Percentiles rank a stretch among this genome's conserved stretches.
These are phyloP conservation scores for Coniochaeta sp. DNA, from an alignment of 2,329 filamentous ascomycete species.

Conservation along the genomic window DNA sequence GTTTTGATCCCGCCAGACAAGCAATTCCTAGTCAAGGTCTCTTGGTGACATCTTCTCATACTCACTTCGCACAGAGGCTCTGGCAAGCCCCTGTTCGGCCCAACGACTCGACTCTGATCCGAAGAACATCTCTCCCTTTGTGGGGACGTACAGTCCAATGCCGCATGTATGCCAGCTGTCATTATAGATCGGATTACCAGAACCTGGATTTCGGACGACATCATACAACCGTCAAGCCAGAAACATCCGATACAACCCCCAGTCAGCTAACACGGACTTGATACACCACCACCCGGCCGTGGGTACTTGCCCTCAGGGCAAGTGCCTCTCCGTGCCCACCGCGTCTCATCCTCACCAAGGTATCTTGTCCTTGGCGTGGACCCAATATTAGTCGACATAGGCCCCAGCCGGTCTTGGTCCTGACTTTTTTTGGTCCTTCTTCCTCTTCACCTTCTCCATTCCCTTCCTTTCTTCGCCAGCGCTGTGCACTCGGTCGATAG, in stretches of 20 bases:
- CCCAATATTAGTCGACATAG: slow-evolving; percentile 20
- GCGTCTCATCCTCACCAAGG: background rate
- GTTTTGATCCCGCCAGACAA: background rate
- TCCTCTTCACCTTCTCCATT: slow-evolving; percentile 16
- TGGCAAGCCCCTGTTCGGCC: background rate
- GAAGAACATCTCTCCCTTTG: background rate
- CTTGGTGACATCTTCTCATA: background rate
- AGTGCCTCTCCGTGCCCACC: slow-evolving; percentile 14
- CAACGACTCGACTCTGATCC: background rate
- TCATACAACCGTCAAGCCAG: slow-evolving; percentile 27
- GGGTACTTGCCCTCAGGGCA: slow-evolving; percentile 29
- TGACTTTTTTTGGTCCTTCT: slow-evolving; percentile 3
- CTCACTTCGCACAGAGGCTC: background rate
- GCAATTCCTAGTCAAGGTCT: background rate
- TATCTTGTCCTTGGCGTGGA: slow-evolving; percentile 2
- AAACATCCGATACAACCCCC: slow-evolving; percentile 30
- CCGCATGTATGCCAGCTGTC: slow-evolving; percentile 47
- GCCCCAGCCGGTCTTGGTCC: slow-evolving; percentile 14
- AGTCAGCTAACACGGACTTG: slow-evolving; percentile 24
- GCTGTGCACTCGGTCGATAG: slow-evolving; percentile 46
- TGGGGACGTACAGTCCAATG: slow-evolving; percentile 27
- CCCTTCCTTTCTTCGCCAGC: slow-evolving; percentile 24
- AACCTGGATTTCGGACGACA: slow-evolving; percentile 40
- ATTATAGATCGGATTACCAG: slow-evolving; percentile 43
- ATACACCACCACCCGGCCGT: slow-evolving; percentile 29